Conservation (phyloP, 495 filamentous ascomycete genomes). For the Lentithecium fluviatile region DNA sequence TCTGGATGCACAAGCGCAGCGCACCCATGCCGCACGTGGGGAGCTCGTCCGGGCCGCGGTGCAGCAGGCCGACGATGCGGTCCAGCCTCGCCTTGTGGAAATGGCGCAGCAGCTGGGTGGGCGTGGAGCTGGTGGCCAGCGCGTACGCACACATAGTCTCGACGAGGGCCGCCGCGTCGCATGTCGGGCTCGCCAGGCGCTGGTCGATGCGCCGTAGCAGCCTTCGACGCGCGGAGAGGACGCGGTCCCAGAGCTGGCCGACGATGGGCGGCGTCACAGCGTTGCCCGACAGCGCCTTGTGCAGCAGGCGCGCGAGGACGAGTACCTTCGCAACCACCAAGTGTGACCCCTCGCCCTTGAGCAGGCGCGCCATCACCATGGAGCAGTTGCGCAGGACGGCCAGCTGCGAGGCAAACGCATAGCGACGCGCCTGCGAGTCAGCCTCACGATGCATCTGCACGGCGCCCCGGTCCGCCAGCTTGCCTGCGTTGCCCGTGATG, state of each 20-base stretch:
- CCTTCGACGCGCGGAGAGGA: slow-evolving; percentile 59
- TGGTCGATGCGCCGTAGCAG: slow-evolving; percentile 67
- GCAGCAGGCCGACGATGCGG: slow-evolving; percentile 61
- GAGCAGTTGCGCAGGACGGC: slow-evolving; percentile 62
- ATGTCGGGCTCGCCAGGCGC: slow-evolving; percentile 55
- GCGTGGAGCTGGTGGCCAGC: slow-evolving; percentile 76
- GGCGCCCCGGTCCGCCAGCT: no score
- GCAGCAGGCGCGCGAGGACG: slow-evolving; percentile 69
- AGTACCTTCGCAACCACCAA: slow-evolving; percentile 76
- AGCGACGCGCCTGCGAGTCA: slow-evolving; percentile 43
- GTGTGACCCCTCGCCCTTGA: slow-evolving; percentile 58
- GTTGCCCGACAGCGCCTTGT: slow-evolving; percentile 63
- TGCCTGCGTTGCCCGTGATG: slow-evolving; percentile 62
- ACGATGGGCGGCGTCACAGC: slow-evolving; percentile 53
- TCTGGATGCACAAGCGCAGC: slow-evolving; percentile 71
- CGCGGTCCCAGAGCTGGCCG: slow-evolving; percentile 60
- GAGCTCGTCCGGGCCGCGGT: slow-evolving; percentile 39
- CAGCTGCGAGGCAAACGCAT: slow-evolving; percentile 60
- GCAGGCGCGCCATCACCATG: slow-evolving; percentile 53
- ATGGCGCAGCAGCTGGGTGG: slow-evolving; percentile 74
- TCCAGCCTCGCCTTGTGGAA: slow-evolving; percentile 74
- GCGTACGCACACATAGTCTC: slow-evolving; percentile 78
- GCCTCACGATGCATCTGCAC: no score
- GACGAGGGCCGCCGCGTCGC: slow-evolving; percentile 57
- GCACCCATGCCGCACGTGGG: slow-evolving; percentile 48